These are phyloP conservation scores for Castanopsis chinensis DNA, from an alignment of 306 rosid species.

Conservation along the genomic window DNA sequence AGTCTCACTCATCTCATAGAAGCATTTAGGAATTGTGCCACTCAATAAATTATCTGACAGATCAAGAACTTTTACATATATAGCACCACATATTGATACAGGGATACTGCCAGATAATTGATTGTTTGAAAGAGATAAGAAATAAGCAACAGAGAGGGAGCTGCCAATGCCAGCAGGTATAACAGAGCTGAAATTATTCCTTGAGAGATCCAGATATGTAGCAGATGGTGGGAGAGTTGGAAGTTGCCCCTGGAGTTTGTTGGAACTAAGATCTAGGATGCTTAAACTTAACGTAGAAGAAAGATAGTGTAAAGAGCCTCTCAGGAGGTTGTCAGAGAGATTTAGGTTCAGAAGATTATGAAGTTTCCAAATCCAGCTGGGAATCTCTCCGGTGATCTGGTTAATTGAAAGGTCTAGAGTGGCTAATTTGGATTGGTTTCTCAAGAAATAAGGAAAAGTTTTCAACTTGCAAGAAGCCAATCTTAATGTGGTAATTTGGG, in stretches of 20 bases:
- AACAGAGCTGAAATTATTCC: slow-evolving; percentile 31
- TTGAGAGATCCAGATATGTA: slow-evolving; percentile 28
- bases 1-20: neutral
- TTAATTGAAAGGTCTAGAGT: neutral
- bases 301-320: neutral
- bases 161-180: neutral
- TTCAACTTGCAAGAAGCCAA: neutral
- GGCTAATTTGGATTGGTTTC: neutral
- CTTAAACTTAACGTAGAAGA: accelerated
- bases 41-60: neutral
- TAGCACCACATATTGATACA: neutral
- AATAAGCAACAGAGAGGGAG: accelerated
- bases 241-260: slow-evolving; percentile 34
- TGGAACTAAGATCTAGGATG: slow-evolving; percentile 37
- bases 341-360: accelerated
- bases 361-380: neutral
- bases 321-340: neutral
- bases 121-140: slow-evolving; percentile 16
- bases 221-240: neutral
- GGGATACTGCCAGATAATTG: slow-evolving; percentile 10
- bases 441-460: neutral
- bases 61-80: neutral
- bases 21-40: slow-evolving; percentile 36
- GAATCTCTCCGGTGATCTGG: neutral
- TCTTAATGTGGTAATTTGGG: neutral